Conservation (phyloP, 139 green algal genomes). For the Helicosporidium sp. region DNA sequence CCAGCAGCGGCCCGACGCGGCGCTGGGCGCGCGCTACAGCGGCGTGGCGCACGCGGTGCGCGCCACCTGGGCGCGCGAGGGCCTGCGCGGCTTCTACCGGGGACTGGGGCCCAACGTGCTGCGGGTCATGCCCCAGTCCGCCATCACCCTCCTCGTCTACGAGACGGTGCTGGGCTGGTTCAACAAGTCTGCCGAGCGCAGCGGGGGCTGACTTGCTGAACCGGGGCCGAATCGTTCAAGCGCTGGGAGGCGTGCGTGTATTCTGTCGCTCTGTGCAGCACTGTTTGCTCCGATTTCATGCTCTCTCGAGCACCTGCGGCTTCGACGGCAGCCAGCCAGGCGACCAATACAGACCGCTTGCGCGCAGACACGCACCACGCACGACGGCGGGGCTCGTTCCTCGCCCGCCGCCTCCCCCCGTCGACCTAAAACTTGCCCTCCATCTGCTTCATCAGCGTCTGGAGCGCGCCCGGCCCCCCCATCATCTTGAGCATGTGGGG, state of each 20-base stretch:
- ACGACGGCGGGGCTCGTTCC: too few species aligned
- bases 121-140: slow-evolving; percentile 46
- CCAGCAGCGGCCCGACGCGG: slow-evolving; percentile 61
- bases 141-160: slow-evolving; percentile 60
- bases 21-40: slow-evolving; percentile 27
- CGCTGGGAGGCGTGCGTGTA: too few species aligned
- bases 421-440: slow-evolving; percentile 45
- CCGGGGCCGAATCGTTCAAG: too few species aligned
- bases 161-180: slow-evolving; percentile 32
- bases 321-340: too few species aligned
- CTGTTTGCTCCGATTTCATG: too few species aligned
- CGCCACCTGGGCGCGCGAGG: slow-evolving; percentile 27
- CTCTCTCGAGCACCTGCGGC: too few species aligned
- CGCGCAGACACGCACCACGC: too few species aligned
- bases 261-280: too few species aligned
- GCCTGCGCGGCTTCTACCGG: slow-evolving; percentile 45
- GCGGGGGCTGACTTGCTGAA: too few species aligned
- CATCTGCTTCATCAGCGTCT: slow-evolving; percentile 67
- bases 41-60: slow-evolving; percentile 31
- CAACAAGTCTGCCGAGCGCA: too few species aligned
- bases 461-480: slow-evolving; percentile 62
- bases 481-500: slow-evolving; percentile 87
- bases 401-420: too few species aligned
- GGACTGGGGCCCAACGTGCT: slow-evolving; percentile 52
- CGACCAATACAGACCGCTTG: too few species aligned